Percentiles rank a stretch among this genome's conserved stretches.
These are phyloP conservation scores for Pleurotus eryngii DNA, from an alignment of 768 basidiomycete species.

Conservation along the genomic window DNA sequence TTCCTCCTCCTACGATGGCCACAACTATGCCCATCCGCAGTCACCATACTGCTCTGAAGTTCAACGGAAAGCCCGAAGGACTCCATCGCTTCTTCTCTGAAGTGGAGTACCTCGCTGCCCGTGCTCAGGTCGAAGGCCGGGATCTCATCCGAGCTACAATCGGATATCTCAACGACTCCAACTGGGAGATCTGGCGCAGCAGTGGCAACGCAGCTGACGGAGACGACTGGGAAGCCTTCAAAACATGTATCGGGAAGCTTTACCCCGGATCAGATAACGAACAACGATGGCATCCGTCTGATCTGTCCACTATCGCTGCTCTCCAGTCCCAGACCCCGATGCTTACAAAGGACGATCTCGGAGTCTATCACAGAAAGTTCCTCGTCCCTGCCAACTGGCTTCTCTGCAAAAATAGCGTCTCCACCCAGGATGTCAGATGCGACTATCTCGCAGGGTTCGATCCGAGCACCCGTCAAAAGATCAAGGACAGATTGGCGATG, in stretches of 20 bases:
- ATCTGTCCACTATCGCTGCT: neutral
- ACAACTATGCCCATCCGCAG: too few species aligned
- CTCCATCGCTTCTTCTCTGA: neutral
- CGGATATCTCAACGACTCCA: neutral
- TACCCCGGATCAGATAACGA: neutral
- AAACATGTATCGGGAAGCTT: neutral
- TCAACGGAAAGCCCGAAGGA: too few species aligned
- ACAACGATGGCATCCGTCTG: neutral
- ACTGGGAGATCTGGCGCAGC: neutral
- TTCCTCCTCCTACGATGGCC: too few species aligned
- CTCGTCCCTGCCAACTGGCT: slow-evolving; percentile 15
- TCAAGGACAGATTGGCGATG: slow-evolving; percentile 16
- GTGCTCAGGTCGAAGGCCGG: neutral
- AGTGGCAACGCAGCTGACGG: neutral
- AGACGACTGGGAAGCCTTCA: neutral
- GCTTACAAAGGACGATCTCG: slow-evolving; percentile 10
- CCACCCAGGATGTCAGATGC: slow-evolving; percentile 16
- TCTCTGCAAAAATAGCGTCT: slow-evolving; percentile 11
- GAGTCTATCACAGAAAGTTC: slow-evolving; percentile 19
- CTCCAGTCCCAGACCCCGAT: slow-evolving; percentile 10
- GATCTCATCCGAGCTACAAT: neutral
- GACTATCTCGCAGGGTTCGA: slow-evolving; percentile 16
- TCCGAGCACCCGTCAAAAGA: neutral
- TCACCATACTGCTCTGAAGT: too few species aligned
- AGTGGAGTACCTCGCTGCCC: neutral